Evolutionary conservation across 495 filamentous ascomycete species (phyloP).

Genomic region (Xylaria nigripes): DNA sequence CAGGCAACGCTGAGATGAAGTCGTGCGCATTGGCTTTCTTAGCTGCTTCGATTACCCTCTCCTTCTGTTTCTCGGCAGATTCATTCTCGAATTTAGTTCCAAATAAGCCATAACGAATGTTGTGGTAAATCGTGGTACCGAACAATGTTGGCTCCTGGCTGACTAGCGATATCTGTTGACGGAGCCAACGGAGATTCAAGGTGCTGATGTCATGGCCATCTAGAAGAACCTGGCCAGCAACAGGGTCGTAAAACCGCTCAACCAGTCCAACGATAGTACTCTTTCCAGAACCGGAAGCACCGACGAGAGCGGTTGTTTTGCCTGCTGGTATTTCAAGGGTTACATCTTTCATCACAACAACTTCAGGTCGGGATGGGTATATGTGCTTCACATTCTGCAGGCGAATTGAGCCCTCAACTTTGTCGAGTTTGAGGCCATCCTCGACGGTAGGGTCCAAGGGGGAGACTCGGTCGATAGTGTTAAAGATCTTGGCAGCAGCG

Average conservation of each 20-base stretch:
- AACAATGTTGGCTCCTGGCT: slow-evolving; percentile 79
- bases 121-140: slow-evolving; percentile 74
- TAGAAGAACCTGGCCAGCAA: slow-evolving; percentile 67
- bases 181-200: slow-evolving; percentile 84
- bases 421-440: slow-evolving; percentile 59
- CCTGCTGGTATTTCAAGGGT: slow-evolving; percentile 72
- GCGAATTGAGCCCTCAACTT: slow-evolving; percentile 70
- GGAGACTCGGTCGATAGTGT: slow-evolving; percentile 83
- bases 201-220: slow-evolving; percentile 76
- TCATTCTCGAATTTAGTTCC: slow-evolving; percentile 69
- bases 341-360: slow-evolving; percentile 76
- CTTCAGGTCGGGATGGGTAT: slow-evolving; percentile 87
- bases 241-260: slow-evolving; percentile 87
- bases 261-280: slow-evolving; percentile 87
- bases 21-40: slow-evolving; percentile 90
- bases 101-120: slow-evolving; percentile 81
- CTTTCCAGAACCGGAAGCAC: slow-evolving; percentile 84
- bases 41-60: slow-evolving; percentile 70
- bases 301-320: slow-evolving; percentile 79
- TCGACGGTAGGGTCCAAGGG: slow-evolving; percentile 73
- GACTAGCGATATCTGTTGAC: slow-evolving; percentile 84
- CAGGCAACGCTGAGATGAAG: slow-evolving; percentile 74
- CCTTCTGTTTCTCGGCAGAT: slow-evolving; percentile 52
- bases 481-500: slow-evolving; percentile 83
- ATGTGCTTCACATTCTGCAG: slow-evolving; percentile 82